Evolutionary conservation across 2,329 filamentous ascomycete genomes (phyloP).

Genomic region (Neoscytalidium dimidiatum): DNA sequence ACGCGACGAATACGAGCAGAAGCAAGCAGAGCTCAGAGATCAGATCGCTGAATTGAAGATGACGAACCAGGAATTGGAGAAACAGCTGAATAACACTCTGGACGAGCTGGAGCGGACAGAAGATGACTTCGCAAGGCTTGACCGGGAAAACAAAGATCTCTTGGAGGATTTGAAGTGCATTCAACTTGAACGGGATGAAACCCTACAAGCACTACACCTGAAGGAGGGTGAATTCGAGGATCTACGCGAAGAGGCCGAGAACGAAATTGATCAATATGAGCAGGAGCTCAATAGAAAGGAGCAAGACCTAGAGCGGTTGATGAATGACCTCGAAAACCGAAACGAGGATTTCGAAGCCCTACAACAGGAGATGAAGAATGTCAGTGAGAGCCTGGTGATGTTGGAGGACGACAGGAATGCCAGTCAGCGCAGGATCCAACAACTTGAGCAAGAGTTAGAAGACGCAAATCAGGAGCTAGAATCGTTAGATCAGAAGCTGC

Average conservation of each 20-base stretch:
- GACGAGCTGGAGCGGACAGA: conserved; percentile 73
- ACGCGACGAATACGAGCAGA: conserved; percentile 82
- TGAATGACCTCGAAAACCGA: conserved; percentile 71
- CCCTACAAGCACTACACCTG: conserved; percentile 70
- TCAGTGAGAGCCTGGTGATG: conserved; percentile 82
- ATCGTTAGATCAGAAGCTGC: conserved; percentile 78
- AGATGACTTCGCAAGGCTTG: conserved; percentile 63
- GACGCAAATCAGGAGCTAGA: conserved; percentile 87
- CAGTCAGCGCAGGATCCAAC: conserved; percentile 76
- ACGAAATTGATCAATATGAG: conserved; percentile 59
- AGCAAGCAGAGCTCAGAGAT: conserved; percentile 80
- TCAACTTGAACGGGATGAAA: conserved; percentile 84
- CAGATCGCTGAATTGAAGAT: conserved; percentile 83
- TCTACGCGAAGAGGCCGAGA: conserved; percentile 59
- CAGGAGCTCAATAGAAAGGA: conserved; percentile 71
- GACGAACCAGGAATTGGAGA: conserved; percentile 84
- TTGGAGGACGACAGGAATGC: conserved; percentile 87
- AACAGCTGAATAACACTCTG: conserved; percentile 79
- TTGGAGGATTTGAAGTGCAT: conserved; percentile 78
- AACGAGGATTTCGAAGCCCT: conserved; percentile 89
- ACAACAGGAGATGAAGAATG: conserved; percentile 88
- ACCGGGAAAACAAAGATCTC: conserved; percentile 77
- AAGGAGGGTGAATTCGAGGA: conserved; percentile 56
- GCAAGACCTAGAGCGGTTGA: conserved; percentile 69
- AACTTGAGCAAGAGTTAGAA: conserved; percentile 78